These are phyloP conservation scores for Musa balbisiana DNA, from an alignment of 202 grass and related monocot species.

Conservation along the genomic window DNA sequence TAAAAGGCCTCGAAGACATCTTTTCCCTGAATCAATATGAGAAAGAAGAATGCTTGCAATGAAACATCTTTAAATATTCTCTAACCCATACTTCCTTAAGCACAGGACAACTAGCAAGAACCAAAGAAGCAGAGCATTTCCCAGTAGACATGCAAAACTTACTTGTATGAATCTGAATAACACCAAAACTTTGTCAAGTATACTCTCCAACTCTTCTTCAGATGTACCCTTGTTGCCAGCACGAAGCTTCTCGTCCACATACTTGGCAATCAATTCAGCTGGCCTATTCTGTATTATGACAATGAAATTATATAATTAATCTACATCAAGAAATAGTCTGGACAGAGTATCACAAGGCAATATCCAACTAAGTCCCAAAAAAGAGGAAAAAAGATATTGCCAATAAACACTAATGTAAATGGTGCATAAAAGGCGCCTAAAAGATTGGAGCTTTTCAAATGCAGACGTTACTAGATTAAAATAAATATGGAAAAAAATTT, in stretches of 20 bases:
- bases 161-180: conserved; percentile 99
- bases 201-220: conserved; percentile 99
- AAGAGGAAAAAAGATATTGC: background rate
- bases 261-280: conserved; percentile 98
- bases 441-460: background rate
- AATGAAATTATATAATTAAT: background rate
- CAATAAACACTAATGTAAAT: background rate
- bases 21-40: conserved; percentile 55
- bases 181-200: conserved; percentile 93
- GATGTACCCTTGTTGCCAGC: conserved; percentile 99
- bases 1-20: conserved; percentile 99
- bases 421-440: background rate
- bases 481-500: background rate
- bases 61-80: background rate
- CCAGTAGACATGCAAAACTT: conserved; percentile 26
- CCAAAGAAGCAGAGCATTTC: background rate
- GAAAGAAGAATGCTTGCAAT: background rate
- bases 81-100: background rate
- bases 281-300: conserved; percentile 64
- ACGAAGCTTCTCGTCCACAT: conserved; percentile 96
- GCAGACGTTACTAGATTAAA: background rate
- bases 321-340: background rate
- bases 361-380: background rate
- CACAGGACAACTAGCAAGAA: background rate
- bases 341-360: conserved; percentile 6